Evolutionary conservation across 805 yeast species (phyloP).

Genomic region (Candida nitratophila): DNA sequence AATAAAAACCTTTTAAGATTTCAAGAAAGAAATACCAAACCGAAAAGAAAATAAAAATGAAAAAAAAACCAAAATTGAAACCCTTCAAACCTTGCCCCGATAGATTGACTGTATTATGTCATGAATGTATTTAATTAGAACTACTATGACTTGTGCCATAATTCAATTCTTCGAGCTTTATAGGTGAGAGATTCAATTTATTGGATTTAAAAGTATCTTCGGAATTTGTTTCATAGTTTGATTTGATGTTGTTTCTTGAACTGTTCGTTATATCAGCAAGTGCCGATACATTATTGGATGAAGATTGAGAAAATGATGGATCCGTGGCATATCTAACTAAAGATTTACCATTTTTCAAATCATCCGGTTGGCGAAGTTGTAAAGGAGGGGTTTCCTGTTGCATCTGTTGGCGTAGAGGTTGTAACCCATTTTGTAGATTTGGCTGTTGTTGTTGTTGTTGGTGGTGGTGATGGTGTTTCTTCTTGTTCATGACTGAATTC

Average conservation of each 20-base stretch:
- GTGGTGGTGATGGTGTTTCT: background rate
- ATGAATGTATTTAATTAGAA: too few species aligned
- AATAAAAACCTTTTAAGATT: too few species aligned
- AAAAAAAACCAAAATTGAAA: too few species aligned
- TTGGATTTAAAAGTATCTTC: background rate
- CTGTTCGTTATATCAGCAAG: background rate
- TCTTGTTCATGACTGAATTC: constrained; percentile 2
- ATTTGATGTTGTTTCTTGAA: background rate
- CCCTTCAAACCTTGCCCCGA: too few species aligned
- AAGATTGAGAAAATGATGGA: background rate
- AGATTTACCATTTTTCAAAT: background rate
- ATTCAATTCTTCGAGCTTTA: background rate
- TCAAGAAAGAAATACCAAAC: too few species aligned
- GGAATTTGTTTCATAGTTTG: background rate
- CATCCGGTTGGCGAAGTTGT: too few species aligned
- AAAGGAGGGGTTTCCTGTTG: too few species aligned
- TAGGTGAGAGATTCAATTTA: background rate
- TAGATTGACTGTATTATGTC: too few species aligned
- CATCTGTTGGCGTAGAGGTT: too few species aligned
- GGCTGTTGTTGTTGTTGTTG: constrained; percentile 3
- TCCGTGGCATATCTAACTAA: constrained; percentile 1
- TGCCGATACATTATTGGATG: background rate
- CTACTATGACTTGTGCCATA: too few species aligned
- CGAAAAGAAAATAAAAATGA: too few species aligned
- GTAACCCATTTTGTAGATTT: background rate